Percentiles rank a stretch among this genome's conserved stretches.
These are phyloP conservation scores for Calonectria fujianensis DNA, from an alignment of 2,329 filamentous ascomycete species.

Conservation along the genomic window DNA sequence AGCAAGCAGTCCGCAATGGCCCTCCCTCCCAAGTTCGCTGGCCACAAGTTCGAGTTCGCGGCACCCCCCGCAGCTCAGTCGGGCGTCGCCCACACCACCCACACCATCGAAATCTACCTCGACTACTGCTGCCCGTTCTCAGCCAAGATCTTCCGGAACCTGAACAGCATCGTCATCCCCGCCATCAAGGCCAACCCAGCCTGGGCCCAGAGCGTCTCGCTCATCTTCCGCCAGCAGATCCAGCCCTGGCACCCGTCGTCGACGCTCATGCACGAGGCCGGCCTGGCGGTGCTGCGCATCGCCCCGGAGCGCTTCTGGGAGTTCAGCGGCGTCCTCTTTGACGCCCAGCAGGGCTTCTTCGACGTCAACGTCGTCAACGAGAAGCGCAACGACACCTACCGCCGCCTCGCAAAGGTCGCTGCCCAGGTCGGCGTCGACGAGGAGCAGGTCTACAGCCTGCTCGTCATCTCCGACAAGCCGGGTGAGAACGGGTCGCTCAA, in stretches of 20 bases:
- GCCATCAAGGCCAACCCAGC: slow-evolving; percentile 77
- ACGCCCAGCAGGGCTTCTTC: slow-evolving; percentile 85
- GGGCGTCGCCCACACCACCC: slow-evolving; percentile 66
- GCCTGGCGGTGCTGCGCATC: slow-evolving; percentile 83
- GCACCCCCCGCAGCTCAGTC: slow-evolving; percentile 58
- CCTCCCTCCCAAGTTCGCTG: slow-evolving; percentile 85
- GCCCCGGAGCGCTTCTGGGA: slow-evolving; percentile 85
- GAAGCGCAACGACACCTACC: slow-evolving; percentile 88
- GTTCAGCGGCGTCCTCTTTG: slow-evolving; percentile 81
- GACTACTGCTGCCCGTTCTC: slow-evolving; percentile 92
- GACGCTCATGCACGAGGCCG: slow-evolving; percentile 88
- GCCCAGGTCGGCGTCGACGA: slow-evolving; percentile 81
- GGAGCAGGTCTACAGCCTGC: slow-evolving; percentile 79
- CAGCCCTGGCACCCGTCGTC: slow-evolving; percentile 96
- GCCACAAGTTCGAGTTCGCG: slow-evolving; percentile 77
- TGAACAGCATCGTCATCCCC: slow-evolving; percentile 80
- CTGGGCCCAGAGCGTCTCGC: slow-evolving; percentile 74
- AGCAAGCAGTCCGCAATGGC: slow-evolving; percentile 73
- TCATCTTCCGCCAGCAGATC: slow-evolving; percentile 93
- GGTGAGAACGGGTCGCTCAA: slow-evolving; percentile 82
- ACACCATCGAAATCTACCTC: slow-evolving; percentile 82
- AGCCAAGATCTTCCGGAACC: slow-evolving; percentile 83
- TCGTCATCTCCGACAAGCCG: slow-evolving; percentile 82
- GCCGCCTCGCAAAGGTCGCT: slow-evolving; percentile 85
- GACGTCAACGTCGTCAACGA: slow-evolving; percentile 90